These are phyloP conservation scores for Rhodosporidiobolus odoratus DNA, from an alignment of 768 basidiomycete genomes.

Conservation along the genomic window DNA sequence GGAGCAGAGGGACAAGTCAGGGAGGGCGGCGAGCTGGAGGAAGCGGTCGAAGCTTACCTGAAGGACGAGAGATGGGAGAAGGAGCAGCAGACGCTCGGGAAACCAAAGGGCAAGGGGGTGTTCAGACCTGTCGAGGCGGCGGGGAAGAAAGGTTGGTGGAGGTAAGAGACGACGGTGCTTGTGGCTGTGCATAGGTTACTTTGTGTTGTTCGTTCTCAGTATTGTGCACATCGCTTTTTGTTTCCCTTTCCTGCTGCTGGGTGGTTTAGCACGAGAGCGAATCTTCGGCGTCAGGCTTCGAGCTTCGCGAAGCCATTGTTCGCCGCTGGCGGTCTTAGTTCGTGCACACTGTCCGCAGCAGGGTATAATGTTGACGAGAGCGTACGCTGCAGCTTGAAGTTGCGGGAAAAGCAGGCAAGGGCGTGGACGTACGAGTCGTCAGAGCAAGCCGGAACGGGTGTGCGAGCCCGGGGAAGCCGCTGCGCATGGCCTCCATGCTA, in stretches of 20 bases:
- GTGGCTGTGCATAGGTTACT: no score
- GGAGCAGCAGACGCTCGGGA: constrained; percentile 21
- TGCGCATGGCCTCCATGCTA: neutral
- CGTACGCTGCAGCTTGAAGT: no score
- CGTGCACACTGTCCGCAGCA: no score
- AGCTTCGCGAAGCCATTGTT: no score
- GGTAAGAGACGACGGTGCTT: neutral
- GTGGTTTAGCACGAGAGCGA: neutral
- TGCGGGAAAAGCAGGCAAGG: no score
- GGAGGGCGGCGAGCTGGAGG: constrained; percentile 32
- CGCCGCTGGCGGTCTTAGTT: no score
- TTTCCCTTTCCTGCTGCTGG: neutral
- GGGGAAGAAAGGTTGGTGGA: constrained; percentile 21
- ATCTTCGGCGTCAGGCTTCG: no score
- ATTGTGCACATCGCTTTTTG: neutral
- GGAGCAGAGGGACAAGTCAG: constrained; percentile 4
- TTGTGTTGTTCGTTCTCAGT: no score
- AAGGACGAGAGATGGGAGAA: constrained; percentile 32
- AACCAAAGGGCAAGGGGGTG: constrained; percentile 1
- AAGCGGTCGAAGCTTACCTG: constrained; percentile 16
- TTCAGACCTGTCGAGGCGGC: constrained; percentile 4
- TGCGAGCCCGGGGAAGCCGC: no score
- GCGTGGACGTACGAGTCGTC: no score
- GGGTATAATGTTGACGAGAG: no score
- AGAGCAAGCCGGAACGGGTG: no score